phyloP scores from a whole-genome alignment of 2,329 filamentous ascomycete species.

The Botrytis paeoniae region DNA sequence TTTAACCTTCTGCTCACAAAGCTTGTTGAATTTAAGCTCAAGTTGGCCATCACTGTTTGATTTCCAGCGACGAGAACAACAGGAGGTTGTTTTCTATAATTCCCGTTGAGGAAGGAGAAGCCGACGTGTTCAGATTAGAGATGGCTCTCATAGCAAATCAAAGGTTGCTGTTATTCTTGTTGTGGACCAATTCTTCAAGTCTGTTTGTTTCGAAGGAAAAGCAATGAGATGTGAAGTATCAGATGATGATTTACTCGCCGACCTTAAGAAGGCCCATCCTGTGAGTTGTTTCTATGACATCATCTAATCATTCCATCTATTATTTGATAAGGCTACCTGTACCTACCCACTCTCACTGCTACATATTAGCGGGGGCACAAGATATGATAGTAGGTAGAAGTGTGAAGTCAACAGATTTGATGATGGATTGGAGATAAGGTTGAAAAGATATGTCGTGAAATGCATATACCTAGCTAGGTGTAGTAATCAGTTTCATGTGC shows the following conservation, averaged over 20 bases:
- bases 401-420: background rate
- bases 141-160: background rate
- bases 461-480: background rate
- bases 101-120: background rate
- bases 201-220: background rate
- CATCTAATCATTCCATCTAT: background rate
- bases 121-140: background rate
- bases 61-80: background rate
- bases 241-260: background rate
- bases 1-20: conserved; percentile 43
- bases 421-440: background rate
- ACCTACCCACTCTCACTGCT: background rate
- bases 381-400: background rate
- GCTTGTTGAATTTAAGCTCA: conserved; percentile 23
- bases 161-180: background rate
- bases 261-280: background rate
- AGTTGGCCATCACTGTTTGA: background rate
- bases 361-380: background rate
- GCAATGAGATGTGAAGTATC: background rate
- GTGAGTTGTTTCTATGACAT: background rate
- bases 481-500: background rate
- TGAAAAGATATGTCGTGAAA: background rate
- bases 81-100: background rate
- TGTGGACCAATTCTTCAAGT: background rate
- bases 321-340: background rate